Conservation (phyloP, 2,329 filamentous ascomycete genomes). For the Diaporthe amygdali region DNA sequence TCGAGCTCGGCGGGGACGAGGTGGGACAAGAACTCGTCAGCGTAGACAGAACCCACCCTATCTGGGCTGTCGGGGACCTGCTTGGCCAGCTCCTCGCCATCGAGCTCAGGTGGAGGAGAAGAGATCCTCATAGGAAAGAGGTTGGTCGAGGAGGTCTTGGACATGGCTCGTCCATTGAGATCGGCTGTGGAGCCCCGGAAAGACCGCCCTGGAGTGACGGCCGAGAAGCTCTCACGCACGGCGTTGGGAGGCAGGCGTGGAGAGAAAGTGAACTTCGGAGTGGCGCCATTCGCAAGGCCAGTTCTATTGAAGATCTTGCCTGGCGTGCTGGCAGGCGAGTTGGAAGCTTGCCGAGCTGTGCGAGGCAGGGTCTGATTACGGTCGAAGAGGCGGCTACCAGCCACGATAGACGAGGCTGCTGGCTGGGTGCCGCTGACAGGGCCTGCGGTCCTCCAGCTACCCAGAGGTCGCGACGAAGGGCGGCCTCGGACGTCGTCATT, state of each 20-base stretch:
- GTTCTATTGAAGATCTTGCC: conserved; percentile 38
- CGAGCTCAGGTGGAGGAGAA: conserved; percentile 60
- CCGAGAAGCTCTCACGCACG: conserved; percentile 54
- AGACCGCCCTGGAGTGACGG: conserved; percentile 48
- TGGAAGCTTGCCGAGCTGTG: conserved; percentile 25
- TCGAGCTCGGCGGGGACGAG: conserved; percentile 63
- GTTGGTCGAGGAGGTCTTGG: conserved; percentile 54
- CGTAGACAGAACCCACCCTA: conserved; percentile 60
- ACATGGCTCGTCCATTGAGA: conserved; percentile 54
- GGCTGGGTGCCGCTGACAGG: conserved; percentile 37
- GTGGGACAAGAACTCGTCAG: conserved; percentile 63
- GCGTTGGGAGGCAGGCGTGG: conserved; percentile 50
- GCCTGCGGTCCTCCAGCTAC: conserved; percentile 29
- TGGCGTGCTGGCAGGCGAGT: conserved; percentile 33
- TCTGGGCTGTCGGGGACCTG: conserved; percentile 59
- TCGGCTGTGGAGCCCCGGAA: conserved; percentile 53
- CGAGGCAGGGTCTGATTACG: conserved; percentile 39
- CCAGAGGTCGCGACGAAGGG: conserved; percentile 25
- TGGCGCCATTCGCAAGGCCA: conserved; percentile 32
- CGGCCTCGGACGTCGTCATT: conserved; percentile 5
- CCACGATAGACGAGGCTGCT: conserved; percentile 38
- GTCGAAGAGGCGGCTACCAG: conserved; percentile 40
- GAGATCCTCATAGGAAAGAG: conserved; percentile 65
- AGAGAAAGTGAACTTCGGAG: conserved; percentile 44
- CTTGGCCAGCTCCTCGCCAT: conserved; percentile 58